A percentile compares a stretch with the other conserved stretches of the same genome.
These are phyloP conservation scores for Floccularia luteovirens DNA, from an alignment of 768 basidiomycete species.

Conservation along the genomic window DNA sequence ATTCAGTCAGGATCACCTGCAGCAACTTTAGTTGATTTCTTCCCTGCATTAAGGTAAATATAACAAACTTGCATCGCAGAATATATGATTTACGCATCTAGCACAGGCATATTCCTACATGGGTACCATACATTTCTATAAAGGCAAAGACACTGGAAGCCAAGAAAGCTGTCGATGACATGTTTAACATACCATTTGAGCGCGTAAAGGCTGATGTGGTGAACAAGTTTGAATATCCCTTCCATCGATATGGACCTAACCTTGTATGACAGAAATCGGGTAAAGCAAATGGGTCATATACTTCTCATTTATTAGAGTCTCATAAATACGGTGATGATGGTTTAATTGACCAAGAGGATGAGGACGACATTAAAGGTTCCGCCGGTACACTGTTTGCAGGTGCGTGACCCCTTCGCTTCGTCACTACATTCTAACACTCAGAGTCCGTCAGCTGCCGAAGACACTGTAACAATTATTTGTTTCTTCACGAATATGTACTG, in stretches of 20 bases:
- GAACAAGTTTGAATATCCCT: constrained; percentile 5
- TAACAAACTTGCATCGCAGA: background rate
- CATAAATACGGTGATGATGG: constrained; percentile 24
- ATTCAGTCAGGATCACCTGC: constrained; percentile 37
- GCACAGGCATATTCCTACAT: constrained; percentile 38
- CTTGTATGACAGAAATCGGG: constrained; percentile 28
- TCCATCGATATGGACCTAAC: constrained; percentile 1
- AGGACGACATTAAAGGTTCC: constrained; percentile 49
- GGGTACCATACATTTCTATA: constrained; percentile 40
- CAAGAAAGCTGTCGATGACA: constrained; percentile 33
- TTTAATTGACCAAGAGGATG: constrained; percentile 29
- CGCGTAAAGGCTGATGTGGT: constrained; percentile 44
- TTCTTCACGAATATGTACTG: background rate
- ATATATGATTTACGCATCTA: background rate
- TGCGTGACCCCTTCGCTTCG: constrained; percentile 13
- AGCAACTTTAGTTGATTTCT: constrained; percentile 41
- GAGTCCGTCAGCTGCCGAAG: constrained; percentile 25
- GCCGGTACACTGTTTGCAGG: constrained; percentile 46
- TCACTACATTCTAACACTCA: background rate
- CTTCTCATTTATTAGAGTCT: constrained; percentile 33
- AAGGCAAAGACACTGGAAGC: constrained; percentile 35
- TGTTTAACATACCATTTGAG: constrained; percentile 45
- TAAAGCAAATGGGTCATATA: constrained; percentile 34
- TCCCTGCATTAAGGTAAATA: constrained; percentile 33
- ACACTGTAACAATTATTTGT: constrained; percentile 19